Evolutionary conservation across 768 basidiomycete species (phyloP).

Genomic region (Candolleomyces eurysporus): DNA sequence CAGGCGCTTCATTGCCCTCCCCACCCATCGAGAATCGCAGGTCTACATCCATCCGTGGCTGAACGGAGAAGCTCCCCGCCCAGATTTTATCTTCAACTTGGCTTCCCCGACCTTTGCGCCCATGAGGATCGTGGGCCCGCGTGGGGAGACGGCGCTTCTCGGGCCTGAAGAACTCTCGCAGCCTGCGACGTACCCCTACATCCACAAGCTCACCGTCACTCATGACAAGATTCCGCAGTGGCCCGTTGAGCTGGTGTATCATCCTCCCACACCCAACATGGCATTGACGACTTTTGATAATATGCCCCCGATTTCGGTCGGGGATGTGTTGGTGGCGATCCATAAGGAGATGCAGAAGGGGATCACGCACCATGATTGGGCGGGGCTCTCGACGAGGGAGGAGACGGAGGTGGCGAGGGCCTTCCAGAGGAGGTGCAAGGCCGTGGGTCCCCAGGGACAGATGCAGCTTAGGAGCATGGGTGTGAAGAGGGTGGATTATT

Average conservation of each 20-base stretch:
- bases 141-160: conserved; percentile 37
- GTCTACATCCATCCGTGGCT: conserved; percentile 49
- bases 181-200: conserved; percentile 54
- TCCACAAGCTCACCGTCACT: conserved; percentile 53
- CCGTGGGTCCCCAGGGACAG: conserved; percentile 23
- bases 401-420: conserved; percentile 33
- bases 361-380: conserved; percentile 42
- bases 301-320: conserved; percentile 48
- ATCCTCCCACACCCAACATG: conserved; percentile 15
- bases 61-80: conserved; percentile 46
- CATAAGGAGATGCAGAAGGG: conserved; percentile 45
- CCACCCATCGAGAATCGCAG: not conserved
- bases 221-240: conserved; percentile 59
- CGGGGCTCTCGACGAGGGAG: conserved; percentile 24
- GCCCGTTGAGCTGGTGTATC: conserved; percentile 54
- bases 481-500: conserved; percentile 60
- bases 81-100: conserved; percentile 56
- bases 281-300: conserved; percentile 19
- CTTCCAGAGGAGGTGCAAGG: conserved; percentile 36
- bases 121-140: conserved; percentile 31
- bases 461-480: conserved; percentile 44
- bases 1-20: not conserved
- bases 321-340: conserved; percentile 56
- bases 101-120: conserved; percentile 47
- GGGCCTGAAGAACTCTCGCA: conserved; percentile 45